Evolutionary conservation across 441 rosid species (phyloP).

Genomic region (Aquilaria agallochum): DNA sequence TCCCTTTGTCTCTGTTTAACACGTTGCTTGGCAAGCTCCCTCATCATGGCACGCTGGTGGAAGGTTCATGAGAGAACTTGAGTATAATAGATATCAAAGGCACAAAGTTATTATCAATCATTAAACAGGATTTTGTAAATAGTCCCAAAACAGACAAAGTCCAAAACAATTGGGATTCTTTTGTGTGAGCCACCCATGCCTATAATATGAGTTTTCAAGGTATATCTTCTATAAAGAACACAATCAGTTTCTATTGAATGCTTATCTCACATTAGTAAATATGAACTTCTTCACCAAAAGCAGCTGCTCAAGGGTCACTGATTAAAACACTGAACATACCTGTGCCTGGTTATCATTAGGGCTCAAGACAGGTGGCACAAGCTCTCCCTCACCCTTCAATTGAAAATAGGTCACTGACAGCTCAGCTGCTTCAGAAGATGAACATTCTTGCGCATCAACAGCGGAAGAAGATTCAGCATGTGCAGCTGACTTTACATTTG

Average conservation of each 20-base stretch:
- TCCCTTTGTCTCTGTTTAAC: conserved; percentile 63
- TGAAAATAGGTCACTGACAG: conserved; percentile 27
- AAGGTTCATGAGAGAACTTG: conserved; percentile 16
- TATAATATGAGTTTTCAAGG: too few relatives aligned
- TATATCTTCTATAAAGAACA: too few relatives aligned
- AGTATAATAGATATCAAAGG: conserved; percentile 17
- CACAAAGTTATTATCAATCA: background rate
- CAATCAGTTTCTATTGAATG: too few relatives aligned
- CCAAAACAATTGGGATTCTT: too few relatives aligned
- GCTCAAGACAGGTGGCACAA: conserved; percentile 34
- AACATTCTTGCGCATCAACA: conserved; percentile 33
- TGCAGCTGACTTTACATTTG: conserved; percentile 21
- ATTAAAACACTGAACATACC: conserved; percentile 16
- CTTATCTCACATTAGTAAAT: too few relatives aligned
- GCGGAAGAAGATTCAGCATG: conserved; percentile 36
- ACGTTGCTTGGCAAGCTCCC: conserved; percentile 71
- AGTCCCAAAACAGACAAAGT: too few relatives aligned
- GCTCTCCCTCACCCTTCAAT: conserved; percentile 36
- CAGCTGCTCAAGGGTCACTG: too few relatives aligned
- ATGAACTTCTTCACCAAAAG: too few relatives aligned
- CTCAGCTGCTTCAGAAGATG: conserved; percentile 24
- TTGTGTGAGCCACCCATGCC: too few relatives aligned
- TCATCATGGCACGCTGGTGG: conserved; percentile 67
- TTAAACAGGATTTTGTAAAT: too few relatives aligned
- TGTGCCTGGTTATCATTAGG: conserved; percentile 53